Percentiles rank a stretch among this genome's conserved stretches.
These are phyloP conservation scores for Saccharomycopsis amapae DNA, from an alignment of 805 yeast species.

Conservation along the genomic window DNA sequence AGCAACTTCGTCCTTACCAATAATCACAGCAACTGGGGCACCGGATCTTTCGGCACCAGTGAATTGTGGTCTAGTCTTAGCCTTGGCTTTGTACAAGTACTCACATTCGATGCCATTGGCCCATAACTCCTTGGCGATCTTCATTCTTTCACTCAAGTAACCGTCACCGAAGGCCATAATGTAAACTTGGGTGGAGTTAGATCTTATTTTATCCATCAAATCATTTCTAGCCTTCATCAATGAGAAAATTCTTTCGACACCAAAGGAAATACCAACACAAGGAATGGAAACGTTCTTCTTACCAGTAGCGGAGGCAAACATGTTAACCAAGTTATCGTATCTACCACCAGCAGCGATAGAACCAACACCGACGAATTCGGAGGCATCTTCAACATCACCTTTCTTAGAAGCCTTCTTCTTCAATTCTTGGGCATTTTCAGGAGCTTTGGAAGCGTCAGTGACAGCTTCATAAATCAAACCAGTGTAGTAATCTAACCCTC, in stretches of 20 bases:
- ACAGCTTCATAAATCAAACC: constrained; percentile 97
- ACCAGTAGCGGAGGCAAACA: constrained; percentile 82
- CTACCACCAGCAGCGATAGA: constrained; percentile 99
- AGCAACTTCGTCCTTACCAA: constrained; percentile 90
- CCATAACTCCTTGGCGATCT: constrained; percentile 79
- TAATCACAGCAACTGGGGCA: constrained; percentile 80
- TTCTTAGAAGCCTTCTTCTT: constrained; percentile 59
- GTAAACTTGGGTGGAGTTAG: constrained; percentile 86
- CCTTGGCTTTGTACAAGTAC: constrained; percentile 86
- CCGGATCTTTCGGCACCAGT: constrained; percentile 97
- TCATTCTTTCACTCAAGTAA: constrained; percentile 86
- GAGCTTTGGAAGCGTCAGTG: constrained; percentile 94
- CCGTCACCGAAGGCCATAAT: constrained; percentile 99
- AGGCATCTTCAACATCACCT: constrained; percentile 86
- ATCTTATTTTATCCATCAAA: constrained; percentile 55
- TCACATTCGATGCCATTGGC: constrained; percentile 83
- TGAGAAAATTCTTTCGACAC: constrained; percentile 92
- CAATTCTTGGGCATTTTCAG: constrained; percentile 64
- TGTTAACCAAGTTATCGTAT: constrained; percentile 92
- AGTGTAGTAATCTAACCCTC: constrained; percentile 97
- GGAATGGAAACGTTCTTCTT: constrained; percentile 79
- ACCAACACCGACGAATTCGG: constrained; percentile 96
- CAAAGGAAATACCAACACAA: constrained; percentile 95
- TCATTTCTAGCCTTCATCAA: constrained; percentile 71
- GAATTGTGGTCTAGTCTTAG: constrained; percentile 91